These are phyloP conservation scores for Russula virescens DNA, from an alignment of 768 basidiomycete species.

Conservation along the genomic window DNA sequence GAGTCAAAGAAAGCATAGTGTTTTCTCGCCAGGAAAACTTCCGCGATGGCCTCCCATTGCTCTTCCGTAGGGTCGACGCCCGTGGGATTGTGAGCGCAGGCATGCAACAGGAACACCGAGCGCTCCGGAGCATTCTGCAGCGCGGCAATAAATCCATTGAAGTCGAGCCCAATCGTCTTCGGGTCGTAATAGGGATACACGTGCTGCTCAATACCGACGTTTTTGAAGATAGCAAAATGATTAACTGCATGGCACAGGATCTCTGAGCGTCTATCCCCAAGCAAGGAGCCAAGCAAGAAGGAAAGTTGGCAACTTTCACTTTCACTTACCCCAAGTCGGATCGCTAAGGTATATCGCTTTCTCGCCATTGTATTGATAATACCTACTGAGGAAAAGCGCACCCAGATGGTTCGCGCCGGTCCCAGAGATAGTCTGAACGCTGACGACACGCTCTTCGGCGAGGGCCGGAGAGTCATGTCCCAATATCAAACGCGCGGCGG, in stretches of 20 bases:
- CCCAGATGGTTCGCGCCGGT: slow-evolving; percentile 95
- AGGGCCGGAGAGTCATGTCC: slow-evolving; percentile 68
- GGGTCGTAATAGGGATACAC: slow-evolving; percentile 95
- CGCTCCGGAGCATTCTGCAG: slow-evolving; percentile 61
- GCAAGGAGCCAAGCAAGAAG: too few species aligned
- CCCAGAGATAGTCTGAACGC: slow-evolving; percentile 91
- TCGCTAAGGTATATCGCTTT: slow-evolving; percentile 80
- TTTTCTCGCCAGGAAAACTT: slow-evolving; percentile 59
- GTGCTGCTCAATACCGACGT: slow-evolving; percentile 81
- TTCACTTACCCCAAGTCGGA: slow-evolving; percentile 84
- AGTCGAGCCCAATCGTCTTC: slow-evolving; percentile 82
- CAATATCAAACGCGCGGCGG: slow-evolving; percentile 78
- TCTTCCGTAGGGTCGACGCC: slow-evolving; percentile 89
- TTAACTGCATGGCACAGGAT: slow-evolving; percentile 48
- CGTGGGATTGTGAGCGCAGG: slow-evolving; percentile 95
- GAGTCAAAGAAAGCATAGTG: slow-evolving; percentile 94
- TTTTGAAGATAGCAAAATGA: slow-evolving; percentile 86
- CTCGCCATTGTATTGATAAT: slow-evolving; percentile 64
- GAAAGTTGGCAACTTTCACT: slow-evolving; percentile 2
- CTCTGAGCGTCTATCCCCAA: neutral
- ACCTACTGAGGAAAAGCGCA: slow-evolving; percentile 77
- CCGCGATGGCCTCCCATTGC: slow-evolving; percentile 78
- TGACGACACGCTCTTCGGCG: slow-evolving; percentile 61
- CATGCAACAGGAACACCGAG: slow-evolving; percentile 87
- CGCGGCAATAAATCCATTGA: slow-evolving; percentile 54